Evolutionary conservation across 2,329 filamentous ascomycete genomes (phyloP).

Genomic region (Colletotrichum tamarilloi): DNA sequence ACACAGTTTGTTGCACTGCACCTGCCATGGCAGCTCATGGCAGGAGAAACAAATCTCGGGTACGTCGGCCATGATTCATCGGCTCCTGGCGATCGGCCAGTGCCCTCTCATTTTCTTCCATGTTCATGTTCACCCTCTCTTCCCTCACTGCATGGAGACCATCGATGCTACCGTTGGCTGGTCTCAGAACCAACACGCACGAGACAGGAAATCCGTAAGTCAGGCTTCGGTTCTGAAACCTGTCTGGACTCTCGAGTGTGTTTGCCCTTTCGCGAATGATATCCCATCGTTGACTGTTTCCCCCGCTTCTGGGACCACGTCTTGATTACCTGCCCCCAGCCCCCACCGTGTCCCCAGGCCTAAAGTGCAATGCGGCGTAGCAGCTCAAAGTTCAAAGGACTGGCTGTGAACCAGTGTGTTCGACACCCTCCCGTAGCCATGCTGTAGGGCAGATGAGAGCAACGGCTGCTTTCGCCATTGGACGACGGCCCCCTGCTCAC

Average conservation of each 20-base stretch:
- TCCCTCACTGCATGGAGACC: no score
- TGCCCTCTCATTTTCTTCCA: not conserved
- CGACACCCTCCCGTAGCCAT: not conserved
- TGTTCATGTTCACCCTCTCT: not conserved
- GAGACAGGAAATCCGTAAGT: not conserved
- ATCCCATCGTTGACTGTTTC: not conserved
- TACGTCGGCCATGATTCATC: not conserved
- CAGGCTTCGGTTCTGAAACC: not conserved
- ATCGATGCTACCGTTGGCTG: not conserved
- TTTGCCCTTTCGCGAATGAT: constrained; percentile 18
- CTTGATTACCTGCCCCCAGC: constrained; percentile 7
- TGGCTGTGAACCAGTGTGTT: constrained; percentile 15
- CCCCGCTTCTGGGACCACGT: constrained; percentile 25
- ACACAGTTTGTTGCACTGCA: constrained; percentile 30
- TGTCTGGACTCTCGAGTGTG: not conserved
- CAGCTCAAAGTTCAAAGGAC: constrained; percentile 17
- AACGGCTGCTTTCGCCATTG: constrained; percentile 8
- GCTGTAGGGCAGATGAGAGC: constrained; percentile 27
- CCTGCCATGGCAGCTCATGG: constrained; percentile 15
- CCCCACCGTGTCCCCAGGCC: not conserved
- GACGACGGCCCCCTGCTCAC: constrained; percentile 8
- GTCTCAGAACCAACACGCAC: not conserved
- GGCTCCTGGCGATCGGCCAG: not conserved
- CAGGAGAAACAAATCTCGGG: constrained; percentile 4
- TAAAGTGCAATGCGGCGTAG: constrained; percentile 15